A percentile compares a stretch with the other conserved stretches of the same genome.
phyloP scores from a whole-genome alignment of 2,329 filamentous ascomycete genomes.

The Paramyrothecium roridum region DNA sequence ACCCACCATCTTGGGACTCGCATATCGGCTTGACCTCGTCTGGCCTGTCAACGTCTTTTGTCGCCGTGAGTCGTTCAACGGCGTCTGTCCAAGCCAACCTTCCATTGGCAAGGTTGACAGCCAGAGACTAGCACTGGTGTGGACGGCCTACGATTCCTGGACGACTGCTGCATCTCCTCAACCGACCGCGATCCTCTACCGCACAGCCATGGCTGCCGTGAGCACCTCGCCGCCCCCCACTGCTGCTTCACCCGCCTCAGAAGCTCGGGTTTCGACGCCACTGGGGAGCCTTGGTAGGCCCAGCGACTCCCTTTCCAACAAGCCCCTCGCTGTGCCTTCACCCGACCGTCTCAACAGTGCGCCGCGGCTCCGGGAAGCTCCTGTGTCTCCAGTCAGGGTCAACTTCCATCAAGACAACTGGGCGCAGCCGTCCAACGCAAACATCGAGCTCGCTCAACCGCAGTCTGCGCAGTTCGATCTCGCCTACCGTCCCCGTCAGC shows the following conservation, averaged over 20 bases:
- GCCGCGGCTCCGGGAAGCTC: constrained; percentile 46
- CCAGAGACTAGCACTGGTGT: background rate
- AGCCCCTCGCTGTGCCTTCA: constrained; percentile 31
- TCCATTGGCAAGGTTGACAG: background rate
- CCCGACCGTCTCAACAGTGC: constrained; percentile 24
- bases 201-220: constrained; percentile 27
- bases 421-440: constrained; percentile 48
- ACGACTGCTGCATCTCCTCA: background rate
- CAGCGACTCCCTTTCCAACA: constrained; percentile 21
- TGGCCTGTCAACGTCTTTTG: background rate
- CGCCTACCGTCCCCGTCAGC: constrained; percentile 16
- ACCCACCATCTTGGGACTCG: background rate
- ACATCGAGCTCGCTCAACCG: constrained; percentile 41
- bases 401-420: constrained; percentile 52
- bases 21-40: background rate
- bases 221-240: constrained; percentile 29
- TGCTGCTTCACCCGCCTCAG: constrained; percentile 20
- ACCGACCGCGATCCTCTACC: background rate
- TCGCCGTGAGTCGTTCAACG: background rate
- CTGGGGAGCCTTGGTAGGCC: constrained; percentile 9
- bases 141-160: background rate
- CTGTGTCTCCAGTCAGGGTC: constrained; percentile 54
- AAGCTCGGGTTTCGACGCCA: constrained; percentile 11
- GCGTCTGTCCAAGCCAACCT: background rate
- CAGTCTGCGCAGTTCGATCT: constrained; percentile 19